Percentiles rank a stretch among this genome's conserved stretches.
Evolutionary conservation across 2,329 filamentous ascomycete species (phyloP).

Genomic region (Nothophaeocryptopus gaeumannii): DNA sequence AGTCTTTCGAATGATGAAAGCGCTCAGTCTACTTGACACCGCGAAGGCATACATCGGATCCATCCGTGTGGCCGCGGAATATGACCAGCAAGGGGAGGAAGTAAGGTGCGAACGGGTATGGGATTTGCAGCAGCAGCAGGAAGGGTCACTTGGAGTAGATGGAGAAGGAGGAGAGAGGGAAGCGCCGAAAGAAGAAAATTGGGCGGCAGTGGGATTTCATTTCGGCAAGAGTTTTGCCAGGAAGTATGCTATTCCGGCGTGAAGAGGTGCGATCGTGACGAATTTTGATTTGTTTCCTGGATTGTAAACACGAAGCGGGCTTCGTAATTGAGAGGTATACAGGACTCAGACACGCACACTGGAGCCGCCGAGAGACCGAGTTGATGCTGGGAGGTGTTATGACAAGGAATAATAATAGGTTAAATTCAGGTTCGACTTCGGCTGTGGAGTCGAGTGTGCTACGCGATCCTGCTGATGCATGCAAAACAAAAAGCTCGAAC

Average conservation of each 20-base stretch:
- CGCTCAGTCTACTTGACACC: conserved; percentile 18
- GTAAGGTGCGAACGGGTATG: conserved; percentile 9
- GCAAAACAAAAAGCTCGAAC: background rate
- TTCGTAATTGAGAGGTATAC: too few relatives aligned
- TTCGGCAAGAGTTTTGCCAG: conserved; percentile 17
- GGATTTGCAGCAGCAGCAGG: background rate
- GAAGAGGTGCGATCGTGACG: too few relatives aligned
- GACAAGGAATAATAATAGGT: too few relatives aligned
- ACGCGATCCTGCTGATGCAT: background rate
- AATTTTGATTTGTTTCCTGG: too few relatives aligned
- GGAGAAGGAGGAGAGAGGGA: background rate
- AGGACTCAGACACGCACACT: too few relatives aligned
- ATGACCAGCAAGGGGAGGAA: conserved; percentile 8
- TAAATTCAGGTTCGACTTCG: too few relatives aligned
- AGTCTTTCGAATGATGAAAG: conserved; percentile 22
- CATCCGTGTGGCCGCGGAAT: conserved; percentile 11
- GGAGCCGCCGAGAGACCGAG: too few relatives aligned
- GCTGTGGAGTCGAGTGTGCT: background rate
- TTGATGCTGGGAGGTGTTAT: too few relatives aligned
- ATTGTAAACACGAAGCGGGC: too few relatives aligned
- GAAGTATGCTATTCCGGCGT: background rate
- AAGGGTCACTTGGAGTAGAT: background rate
- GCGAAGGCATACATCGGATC: conserved; percentile 15
- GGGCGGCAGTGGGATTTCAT: conserved; percentile 15
- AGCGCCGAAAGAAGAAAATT: conserved; percentile 13